Base-by-base conservation (phyloP, 2,329 filamentous ascomycete species). In the Hortaea werneckii region DNA sequence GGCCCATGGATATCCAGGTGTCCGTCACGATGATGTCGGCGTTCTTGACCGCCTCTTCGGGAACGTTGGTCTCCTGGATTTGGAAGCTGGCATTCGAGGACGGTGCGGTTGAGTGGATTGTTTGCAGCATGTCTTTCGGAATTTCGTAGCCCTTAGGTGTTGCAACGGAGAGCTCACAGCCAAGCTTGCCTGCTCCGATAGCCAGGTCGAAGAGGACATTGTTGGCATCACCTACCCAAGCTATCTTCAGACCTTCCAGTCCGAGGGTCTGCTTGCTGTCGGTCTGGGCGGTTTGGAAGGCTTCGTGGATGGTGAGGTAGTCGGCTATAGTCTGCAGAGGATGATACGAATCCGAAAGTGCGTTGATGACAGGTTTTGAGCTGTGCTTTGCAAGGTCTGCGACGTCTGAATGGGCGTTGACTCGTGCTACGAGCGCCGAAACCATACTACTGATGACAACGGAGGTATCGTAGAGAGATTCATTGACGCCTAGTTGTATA, bases 1-100 rank as follows among this genome's bases (percentile, higher is more conserved):
- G 90, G 40, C 92, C 92, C 92, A 98, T 98, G 1, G 87, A 94
- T 29, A 98, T 79, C 92, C 92, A 98, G 1, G 92, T 98, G 61
- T 98, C 92, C 1, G 92, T 98, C 20, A 96, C 88, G 47, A 98
- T 73, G 44, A 96, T 77, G 63, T 98, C 84, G 3, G 92, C 90
- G 53, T 82, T 72, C 70, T 85, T 85, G 61, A 95, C 80, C 1
- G 75, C 92, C 59, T 94, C 86, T 63, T 92, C 86, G 0, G 90
- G 92, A 1, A 84, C 71, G 20, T 75, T 83, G 0, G 87, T 94
- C 67, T 94, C 84, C 49, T 54, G 39, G 50, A 56, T 28, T 37
- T 46, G 29, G 34, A 42, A 41, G 9, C n/a, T 43, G 12, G 47
- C 9, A 2, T 29, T 29, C 1, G 26, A 11, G 13, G 44, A 42